These are phyloP conservation scores for Moesziomyces globuligerus DNA, from an alignment of 1,284 basidiomycete genomes.

Conservation along the genomic window DNA sequence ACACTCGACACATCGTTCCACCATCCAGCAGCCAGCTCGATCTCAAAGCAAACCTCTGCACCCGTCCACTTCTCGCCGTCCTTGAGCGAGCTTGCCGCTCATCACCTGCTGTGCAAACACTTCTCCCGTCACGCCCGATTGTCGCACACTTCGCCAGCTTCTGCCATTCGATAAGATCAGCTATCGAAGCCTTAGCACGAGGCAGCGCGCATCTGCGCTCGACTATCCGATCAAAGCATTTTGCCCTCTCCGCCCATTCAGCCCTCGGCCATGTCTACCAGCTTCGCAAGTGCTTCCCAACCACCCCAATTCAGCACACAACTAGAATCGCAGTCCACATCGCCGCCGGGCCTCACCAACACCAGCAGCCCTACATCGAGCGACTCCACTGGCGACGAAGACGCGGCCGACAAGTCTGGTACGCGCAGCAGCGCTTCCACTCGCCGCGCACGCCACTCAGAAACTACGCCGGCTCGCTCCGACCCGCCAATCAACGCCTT, in stretches of 20 bases:
- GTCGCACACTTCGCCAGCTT: no score
- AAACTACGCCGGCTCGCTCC: conserved; percentile 2
- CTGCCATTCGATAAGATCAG: no score
- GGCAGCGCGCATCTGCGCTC: background rate
- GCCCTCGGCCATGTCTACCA: conserved; percentile 37
- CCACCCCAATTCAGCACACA: conserved; percentile 7
- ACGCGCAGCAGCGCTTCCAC: conserved; percentile 10
- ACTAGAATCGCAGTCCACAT: conserved; percentile 18
- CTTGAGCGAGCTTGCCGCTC: no score
- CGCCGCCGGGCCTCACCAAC: conserved; percentile 41
- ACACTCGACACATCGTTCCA: no score
- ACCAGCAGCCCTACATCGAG: conserved; percentile 44
- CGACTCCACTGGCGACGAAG: conserved; percentile 47
- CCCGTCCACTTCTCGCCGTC: no score
- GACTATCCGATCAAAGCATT: background rate
- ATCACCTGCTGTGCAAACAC: no score
- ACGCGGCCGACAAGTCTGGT: conserved; percentile 16
- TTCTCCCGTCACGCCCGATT: no score
- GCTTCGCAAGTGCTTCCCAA: conserved; percentile 14
- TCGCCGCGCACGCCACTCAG: conserved; percentile 10
- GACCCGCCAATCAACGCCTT: conserved; percentile 8
- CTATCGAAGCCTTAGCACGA: no score
- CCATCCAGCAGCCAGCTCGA: no score
- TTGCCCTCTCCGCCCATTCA: background rate
- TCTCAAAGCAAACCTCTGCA: no score